Base-by-base conservation (phyloP, 805 yeast species). In the Nakazawaea holstii region DNA sequence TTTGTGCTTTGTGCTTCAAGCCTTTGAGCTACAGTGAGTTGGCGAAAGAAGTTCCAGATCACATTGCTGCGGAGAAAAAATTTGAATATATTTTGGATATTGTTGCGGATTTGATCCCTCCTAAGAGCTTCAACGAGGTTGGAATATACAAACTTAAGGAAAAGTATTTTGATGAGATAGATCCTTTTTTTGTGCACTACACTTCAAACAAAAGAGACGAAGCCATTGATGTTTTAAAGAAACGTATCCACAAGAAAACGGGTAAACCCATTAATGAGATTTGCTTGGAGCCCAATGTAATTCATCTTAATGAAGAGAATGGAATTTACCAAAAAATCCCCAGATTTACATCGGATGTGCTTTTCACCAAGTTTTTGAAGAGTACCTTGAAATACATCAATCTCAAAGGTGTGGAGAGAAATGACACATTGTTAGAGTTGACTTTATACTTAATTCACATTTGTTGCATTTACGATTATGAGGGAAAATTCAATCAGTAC, bases 121-220 rank as follows among this genome's bases (percentile, higher is more conserved):
- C 95, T 46, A 66, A 74, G 4, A 78, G 81, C 4, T 54, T 74
- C 15, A 62, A 74, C 24, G 85, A 85, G 53, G 64, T 73, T 20
- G 88, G 96, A 2, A 60, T 76, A 26, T 92, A 86, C 62, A 69
- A 79, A 27, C 70, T 94, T 50, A 89, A 86, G 57, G 72, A 76
- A 2, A 73, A 79, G 43, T 66, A 67, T 28, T 72, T 66, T 47
- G 69, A 67, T 1, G 67, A 73, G 27, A 76, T 91, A 38, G 94
- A 92, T 60, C 96, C 97, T 0, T 91, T 79, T 58, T 92, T 84
- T 59, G 73, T 87, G 49, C 90, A 89, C 55, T 85, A 84, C 55
- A 70, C 85, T 0, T 68, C 92, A 0, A 89, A 89, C 55, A 82
- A 80, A 45, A 77, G 92, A 46, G 97, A 89, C 47, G 97, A 89